phyloP scores from a whole-genome alignment of 305 asterid genomes.

The Fraxinus albicans region DNA sequence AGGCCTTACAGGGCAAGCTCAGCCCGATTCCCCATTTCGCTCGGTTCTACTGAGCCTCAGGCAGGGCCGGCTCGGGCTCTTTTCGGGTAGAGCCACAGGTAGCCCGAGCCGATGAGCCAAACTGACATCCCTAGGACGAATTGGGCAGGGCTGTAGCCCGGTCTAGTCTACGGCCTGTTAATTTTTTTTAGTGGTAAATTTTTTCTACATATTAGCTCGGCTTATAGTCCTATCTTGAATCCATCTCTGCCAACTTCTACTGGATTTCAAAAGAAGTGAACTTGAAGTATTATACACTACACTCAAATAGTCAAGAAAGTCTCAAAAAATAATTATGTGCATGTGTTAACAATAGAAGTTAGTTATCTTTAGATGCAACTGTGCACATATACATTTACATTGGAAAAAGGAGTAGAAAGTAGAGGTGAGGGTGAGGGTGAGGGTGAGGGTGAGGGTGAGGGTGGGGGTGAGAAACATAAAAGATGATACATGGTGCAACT shows the following conservation, averaged over 20 bases:
- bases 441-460: background rate
- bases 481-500: constrained; percentile 5
- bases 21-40: too few relatives aligned
- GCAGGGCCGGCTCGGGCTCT: too few relatives aligned
- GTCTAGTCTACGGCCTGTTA: too few relatives aligned
- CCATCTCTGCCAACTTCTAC: background rate
- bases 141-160: too few relatives aligned
- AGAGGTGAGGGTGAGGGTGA: background rate
- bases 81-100: too few relatives aligned
- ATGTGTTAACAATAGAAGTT: background rate
- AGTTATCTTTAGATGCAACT: background rate
- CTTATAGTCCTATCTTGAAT: too few relatives aligned
- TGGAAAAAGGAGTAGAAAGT: background rate
- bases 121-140: too few relatives aligned
- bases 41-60: too few relatives aligned
- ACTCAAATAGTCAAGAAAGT: background rate
- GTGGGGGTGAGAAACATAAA: background rate
- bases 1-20: too few relatives aligned
- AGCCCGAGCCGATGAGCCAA: too few relatives aligned
- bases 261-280: background rate
- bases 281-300: background rate
- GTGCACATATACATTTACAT: background rate
- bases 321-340: background rate
- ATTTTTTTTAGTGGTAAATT: too few relatives aligned
- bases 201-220: too few relatives aligned